Conservation (phyloP, 2,329 filamentous ascomycete species). For the Cordyceps cateniannulata region DNA sequence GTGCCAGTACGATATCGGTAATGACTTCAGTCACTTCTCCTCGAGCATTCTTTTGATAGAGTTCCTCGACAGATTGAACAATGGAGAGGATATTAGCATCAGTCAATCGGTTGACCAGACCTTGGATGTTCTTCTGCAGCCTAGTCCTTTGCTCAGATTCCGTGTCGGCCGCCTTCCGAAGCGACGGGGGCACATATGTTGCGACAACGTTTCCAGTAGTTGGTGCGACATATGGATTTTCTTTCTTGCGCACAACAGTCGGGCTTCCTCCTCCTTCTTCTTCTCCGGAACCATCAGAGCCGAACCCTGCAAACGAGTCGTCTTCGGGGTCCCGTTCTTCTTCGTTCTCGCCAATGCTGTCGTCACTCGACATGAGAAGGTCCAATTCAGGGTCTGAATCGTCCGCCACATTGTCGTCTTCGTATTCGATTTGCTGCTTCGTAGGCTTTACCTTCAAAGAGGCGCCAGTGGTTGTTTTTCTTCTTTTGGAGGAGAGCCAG, state of each 20-base stretch:
- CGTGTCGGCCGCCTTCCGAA: constrained; percentile 57
- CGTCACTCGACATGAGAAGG: constrained; percentile 25
- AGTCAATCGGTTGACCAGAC: constrained; percentile 85
- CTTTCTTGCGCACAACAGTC: constrained; percentile 44
- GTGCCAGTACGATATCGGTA: constrained; percentile 68
- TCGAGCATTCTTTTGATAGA: constrained; percentile 80
- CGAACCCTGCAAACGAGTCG: constrained; percentile 35
- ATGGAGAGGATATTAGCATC: constrained; percentile 86
- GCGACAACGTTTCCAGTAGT: constrained; percentile 36
- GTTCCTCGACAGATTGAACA: constrained; percentile 69
- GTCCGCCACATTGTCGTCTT: constrained; percentile 21
- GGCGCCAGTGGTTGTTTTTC: constrained; percentile 30
- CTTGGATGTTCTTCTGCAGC: constrained; percentile 75
- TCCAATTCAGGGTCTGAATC: constrained; percentile 29
- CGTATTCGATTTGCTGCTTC: constrained; percentile 22
- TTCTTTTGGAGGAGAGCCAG: constrained; percentile 54
- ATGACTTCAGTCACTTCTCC: constrained; percentile 80
- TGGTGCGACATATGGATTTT: constrained; percentile 88
- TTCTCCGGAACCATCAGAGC: constrained; percentile 29
- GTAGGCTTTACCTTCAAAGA: constrained; percentile 19
- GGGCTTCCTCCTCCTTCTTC: constrained; percentile 22
- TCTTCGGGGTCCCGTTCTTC: constrained; percentile 15
- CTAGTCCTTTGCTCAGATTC: constrained; percentile 62
- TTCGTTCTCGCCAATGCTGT: constrained; percentile 19
- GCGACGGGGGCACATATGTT: constrained; percentile 87